Evolutionary conservation across 305 asterid genomes (phyloP), one percentile per base, ranked within the genome.

Genomic region (Fraxinus sp.): DNA sequence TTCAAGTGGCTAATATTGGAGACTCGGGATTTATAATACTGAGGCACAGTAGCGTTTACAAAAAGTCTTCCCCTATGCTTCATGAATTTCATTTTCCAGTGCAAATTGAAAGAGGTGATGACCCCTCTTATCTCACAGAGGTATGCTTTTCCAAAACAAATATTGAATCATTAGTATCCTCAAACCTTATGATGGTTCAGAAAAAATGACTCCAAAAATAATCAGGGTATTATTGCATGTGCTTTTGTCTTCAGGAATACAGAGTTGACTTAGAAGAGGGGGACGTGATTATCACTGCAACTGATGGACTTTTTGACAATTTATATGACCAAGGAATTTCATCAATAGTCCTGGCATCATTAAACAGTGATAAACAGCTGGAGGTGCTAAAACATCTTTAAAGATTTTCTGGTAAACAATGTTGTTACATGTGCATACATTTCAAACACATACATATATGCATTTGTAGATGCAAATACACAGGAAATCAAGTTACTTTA

Each of bases 221-320:
- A 14, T 49, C 39, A 7, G 70, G 41, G 14, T 75, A 80, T 80
- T 16, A 39, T 77, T 86, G 36, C 30, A 41, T 44, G 76, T 79
- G 75, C 11, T 82, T 10, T 79, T 62, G 79, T 62, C 77, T 84
- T 80, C 92, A 95, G 99, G 77, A 71, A 3, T 91, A 93, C 89
- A 80, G 59, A 83, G 86, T 93, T 74, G 94, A 91, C 78, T 80
- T 94, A 36, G 94, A 89, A 37, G 97, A 95, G 72, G 95, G 86
- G 13, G 98, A 95, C 79, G 72, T 90, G 80, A 83, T 93, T 81
- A 83, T 95, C 64, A 81, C 85, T 59, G 97, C 94, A 41, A 92
- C 98, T 0, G 97, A 94, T 87, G 99, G 98, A 78, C 92, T 94
- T 78, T 88, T 91, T 73, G 97, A 93, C 89, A 95, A 95, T 80